phyloP scores from a whole-genome alignment of 306 rosid genomes.

The Echinosophora koreensis region DNA sequence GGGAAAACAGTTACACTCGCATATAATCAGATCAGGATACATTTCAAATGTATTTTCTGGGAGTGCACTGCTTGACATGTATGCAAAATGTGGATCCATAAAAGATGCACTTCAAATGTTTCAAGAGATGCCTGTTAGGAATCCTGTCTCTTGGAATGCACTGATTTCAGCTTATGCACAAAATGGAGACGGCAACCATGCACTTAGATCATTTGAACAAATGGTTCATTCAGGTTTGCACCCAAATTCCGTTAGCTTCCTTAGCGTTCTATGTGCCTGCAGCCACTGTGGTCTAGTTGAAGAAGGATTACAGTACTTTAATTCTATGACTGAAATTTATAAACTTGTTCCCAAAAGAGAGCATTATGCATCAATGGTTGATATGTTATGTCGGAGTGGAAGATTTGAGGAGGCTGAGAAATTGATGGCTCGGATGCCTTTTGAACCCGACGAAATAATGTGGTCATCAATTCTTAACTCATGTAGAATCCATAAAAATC shows the following conservation, averaged over 20 bases:
- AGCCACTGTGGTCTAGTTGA: conserved; percentile 92
- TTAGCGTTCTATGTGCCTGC: conserved; percentile 77
- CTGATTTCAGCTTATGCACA: conserved; percentile 87
- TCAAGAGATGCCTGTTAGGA: conserved; percentile 84
- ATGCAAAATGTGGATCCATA: conserved; percentile 93
- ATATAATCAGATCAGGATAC: conserved; percentile 67
- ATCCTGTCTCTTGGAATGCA: conserved; percentile 86
- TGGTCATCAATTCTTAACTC: conserved; percentile 90
- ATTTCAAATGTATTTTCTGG: conserved; percentile 81
- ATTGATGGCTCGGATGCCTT: conserved; percentile 76
- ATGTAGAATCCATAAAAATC: conserved; percentile 88
- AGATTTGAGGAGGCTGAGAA: conserved; percentile 78
- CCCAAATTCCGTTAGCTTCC: conserved; percentile 88
- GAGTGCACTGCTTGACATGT: conserved; percentile 92
- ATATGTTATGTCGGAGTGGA: conserved; percentile 79
- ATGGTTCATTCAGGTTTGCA: conserved; percentile 79
- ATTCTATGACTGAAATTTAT: conserved; percentile 62
- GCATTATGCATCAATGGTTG: conserved; percentile 82
- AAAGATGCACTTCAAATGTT: conserved; percentile 71
- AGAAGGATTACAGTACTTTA: conserved; percentile 70
- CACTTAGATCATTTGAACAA: conserved; percentile 71
- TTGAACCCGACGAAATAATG: conserved; percentile 82
- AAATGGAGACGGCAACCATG: conserved; percentile 70
- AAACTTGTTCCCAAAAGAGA: conserved; percentile 73
- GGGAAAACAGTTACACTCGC: conserved; percentile 81